Evolutionary conservation across 805 yeast species (phyloP), one percentile per base, ranked within the genome.

Genomic region (Myxozyma nipponensis): DNA sequence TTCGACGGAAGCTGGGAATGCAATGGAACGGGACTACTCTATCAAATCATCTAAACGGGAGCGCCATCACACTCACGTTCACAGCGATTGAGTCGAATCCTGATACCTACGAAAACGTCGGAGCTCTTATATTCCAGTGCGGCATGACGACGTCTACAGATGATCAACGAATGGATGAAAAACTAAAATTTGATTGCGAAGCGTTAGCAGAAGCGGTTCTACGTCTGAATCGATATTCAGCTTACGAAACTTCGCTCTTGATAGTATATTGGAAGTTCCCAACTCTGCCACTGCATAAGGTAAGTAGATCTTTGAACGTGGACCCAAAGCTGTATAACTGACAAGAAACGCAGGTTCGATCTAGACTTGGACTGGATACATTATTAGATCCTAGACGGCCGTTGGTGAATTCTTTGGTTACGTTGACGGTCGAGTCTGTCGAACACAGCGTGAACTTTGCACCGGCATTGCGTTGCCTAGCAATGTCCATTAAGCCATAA

Each of bases 91-190:
- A 81, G 0, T 69, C 66, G 15, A 63, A 69, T 22, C 67, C 67
- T 26, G 64, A 64, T 6, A 69, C 69, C 44, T 77, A 77, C 57
- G 61, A 66, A 24, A 64, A 66, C 21, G 63, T 76, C 3, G 69
- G 75, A 0, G 72, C 77, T 46, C 47, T 82, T 3, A 54, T 82
- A 2, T 70, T 80, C 58, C 82, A 79, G 56, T 71, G 81, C 55
- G 85, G 85, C 2, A 59, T 74, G 22, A 58, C 68, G 1, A 59
- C 63, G 19, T 46, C 57, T 6, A 60, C 51, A 3, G 58, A 56
- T 17, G 32, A 46, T 10, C 3, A 40, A 4, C 39, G 50, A 7
- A 54, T 57, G 22, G 45, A 54, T n/a, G 63, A 60, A 4, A 76
- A 74, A 52, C 60, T 76, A 23, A 48, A 48, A 9, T 44, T 69